Percentiles rank a stretch among this genome's conserved stretches.
Evolutionary conservation across 331 rosid genomes (phyloP).

Genomic region (Quercus phellos): DNA sequence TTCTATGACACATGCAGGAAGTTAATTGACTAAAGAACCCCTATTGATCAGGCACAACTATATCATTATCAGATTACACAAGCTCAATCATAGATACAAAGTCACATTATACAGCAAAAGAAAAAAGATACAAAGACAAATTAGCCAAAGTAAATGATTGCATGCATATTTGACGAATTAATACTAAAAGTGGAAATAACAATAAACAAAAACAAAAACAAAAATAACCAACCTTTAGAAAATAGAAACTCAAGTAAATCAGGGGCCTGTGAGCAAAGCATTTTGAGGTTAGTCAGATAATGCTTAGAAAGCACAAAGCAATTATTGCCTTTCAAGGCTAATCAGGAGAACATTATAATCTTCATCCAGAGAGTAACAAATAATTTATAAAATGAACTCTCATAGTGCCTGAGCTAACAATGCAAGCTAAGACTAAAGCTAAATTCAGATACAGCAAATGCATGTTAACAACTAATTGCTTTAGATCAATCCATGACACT

Average conservation of each 20-base stretch:
- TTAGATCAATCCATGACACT: conserved; percentile 10
- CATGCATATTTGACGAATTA: not conserved
- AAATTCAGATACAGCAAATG: not conserved
- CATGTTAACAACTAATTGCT: conserved; percentile 4
- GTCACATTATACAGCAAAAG: no score
- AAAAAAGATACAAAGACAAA: not conserved
- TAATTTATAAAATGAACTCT: no score
- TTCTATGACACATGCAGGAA: not conserved
- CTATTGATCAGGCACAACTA: not conserved
- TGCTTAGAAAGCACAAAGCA: no score
- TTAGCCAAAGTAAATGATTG: not conserved
- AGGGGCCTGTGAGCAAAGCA: conserved; percentile 67
- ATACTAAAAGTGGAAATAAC: not conserved
- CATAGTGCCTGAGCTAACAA: no score
- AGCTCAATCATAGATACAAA: conserved; percentile 2
- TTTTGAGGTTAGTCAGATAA: conserved; percentile 31
- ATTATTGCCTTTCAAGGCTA: no score
- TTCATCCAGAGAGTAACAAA: no score
- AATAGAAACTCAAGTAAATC: conserved; percentile 72
- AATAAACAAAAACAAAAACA: conserved; percentile 17
- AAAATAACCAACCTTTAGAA: conserved; percentile 38
- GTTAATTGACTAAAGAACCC: conserved; percentile 3
- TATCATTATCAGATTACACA: not conserved
- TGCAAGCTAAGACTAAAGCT: not conserved
- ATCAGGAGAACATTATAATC: no score